Evolutionary conservation across 2,329 filamentous ascomycete genomes (phyloP).

Genomic region (Fusarium luffae): DNA sequence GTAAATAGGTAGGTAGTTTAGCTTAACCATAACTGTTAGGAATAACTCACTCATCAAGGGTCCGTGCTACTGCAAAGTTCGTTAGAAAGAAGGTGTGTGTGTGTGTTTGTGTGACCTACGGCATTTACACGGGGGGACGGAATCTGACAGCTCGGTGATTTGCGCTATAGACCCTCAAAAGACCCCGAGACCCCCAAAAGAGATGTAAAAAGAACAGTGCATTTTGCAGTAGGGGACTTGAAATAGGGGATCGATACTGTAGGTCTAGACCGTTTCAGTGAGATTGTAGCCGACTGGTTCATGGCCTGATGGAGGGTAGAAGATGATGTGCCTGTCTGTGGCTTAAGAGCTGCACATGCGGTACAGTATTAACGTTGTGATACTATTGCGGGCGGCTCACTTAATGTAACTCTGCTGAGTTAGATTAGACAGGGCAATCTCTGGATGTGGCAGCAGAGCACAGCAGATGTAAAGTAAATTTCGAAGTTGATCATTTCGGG

Average conservation of each 20-base stretch:
- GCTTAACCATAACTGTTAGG: conserved; percentile 19
- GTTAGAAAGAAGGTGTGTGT: neutral
- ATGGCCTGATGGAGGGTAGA: conserved; percentile 37
- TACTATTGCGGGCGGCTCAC: conserved; percentile 14
- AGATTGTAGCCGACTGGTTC: conserved; percentile 23
- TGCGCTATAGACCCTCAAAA: conserved; percentile 21
- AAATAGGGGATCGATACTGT: neutral
- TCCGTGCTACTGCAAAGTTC: conserved; percentile 7
- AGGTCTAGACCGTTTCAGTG: conserved; percentile 29
- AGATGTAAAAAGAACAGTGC: neutral
- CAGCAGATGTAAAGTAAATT: neutral
- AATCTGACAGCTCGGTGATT: conserved; percentile 34
- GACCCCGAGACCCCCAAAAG: neutral
- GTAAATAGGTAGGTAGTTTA: neutral
- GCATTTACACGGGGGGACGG: conserved; percentile 18
- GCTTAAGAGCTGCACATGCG: neutral
- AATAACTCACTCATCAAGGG: conserved; percentile 15
- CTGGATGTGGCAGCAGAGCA: neutral
- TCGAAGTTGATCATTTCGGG: conserved; percentile 9
- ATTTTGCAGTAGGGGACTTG: neutral
- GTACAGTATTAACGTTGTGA: conserved; percentile 1
- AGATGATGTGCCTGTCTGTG: conserved; percentile 9
- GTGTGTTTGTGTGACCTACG: conserved; percentile 6
- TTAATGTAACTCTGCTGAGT: conserved; percentile 7
- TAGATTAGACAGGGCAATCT: neutral